Base-by-base conservation (phyloP, 495 filamentous ascomycete genomes). In the Lasiosphaeriaceae sp. region DNA sequence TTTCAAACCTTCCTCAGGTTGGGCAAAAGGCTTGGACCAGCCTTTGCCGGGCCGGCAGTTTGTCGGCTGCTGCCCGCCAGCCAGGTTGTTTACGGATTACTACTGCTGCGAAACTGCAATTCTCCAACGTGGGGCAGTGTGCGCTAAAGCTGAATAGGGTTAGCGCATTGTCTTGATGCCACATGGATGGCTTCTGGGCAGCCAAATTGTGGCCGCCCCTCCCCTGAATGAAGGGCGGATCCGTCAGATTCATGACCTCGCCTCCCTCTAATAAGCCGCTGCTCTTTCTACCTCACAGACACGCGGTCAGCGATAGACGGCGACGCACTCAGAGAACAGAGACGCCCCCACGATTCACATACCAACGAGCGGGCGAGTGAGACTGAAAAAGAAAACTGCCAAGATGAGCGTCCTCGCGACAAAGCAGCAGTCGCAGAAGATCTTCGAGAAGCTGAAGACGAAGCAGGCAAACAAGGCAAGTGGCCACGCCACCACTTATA, bases 381-480 rank as follows among this genome's bases (percentile, higher is more conserved):
- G 24, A 31, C 12, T 9, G 17, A 29, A 16, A 51, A 57, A 19
- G 24, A 53, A 24, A 50, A 59, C 12, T 61, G 21, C 56, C 77
- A 84, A 66, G 43, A 91, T 97, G 92, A 89, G 84, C 70, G 80
- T 79, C 74, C 71, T 85, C 61, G 94, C 94, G 70, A 86, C 90
- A 29, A 98, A 97, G 82, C 85, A 92, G 68, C 81, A 96, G 77
- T 96, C 92, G 71, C 89, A 95, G 74, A 92, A 92, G 77, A 90
- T 97, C 69, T 98, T 98, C 76, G 90, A 96, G 84, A 97, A 96
- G 80, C 79, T 97, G 71, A 95, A 93, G 78, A 77, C 86, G 48
- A 95, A 96, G 72, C 83, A 87, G 59, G 91, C 92, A 57, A 98
- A 98, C 79, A 96, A 92, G 82, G 92, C 92, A 74, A 68, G 83